A percentile compares a stretch with the other conserved stretches of the same genome.
These are phyloP conservation scores for Circinella umbellata DNA, from an alignment of 371 early-diverging fungal genomes.

Conservation along the genomic window DNA sequence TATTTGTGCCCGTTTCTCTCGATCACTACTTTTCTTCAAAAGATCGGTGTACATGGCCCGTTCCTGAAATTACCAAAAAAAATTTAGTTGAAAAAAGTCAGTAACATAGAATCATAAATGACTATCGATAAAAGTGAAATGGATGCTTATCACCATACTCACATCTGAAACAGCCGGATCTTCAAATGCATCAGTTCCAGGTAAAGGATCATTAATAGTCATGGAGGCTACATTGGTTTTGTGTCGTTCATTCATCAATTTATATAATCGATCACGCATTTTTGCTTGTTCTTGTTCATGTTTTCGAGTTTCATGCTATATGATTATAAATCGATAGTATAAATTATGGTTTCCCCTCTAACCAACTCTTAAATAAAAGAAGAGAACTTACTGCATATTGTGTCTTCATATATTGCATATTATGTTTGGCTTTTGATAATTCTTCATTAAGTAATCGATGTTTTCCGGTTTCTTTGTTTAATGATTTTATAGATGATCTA, in stretches of 20 bases:
- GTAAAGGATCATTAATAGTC: slow-evolving; percentile 32
- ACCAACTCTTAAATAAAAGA: not conserved
- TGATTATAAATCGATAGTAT: not conserved
- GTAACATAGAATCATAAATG: not conserved
- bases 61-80: slow-evolving; percentile 25
- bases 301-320: slow-evolving; percentile 46
- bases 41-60: slow-evolving; percentile 32
- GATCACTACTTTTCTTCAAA: slow-evolving; percentile 29
- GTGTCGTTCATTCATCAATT: slow-evolving; percentile 39
- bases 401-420: slow-evolving; percentile 49
- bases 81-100: not conserved
- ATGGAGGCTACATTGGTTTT: slow-evolving; percentile 31
- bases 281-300: slow-evolving; percentile 48
- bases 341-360: too few relatives aligned
- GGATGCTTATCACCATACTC: not conserved
- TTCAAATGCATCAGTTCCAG: slow-evolving; percentile 18
- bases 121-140: too few relatives aligned
- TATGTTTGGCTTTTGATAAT: slow-evolving; percentile 42
- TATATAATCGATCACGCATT: slow-evolving; percentile 41
- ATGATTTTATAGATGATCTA: slow-evolving; percentile 23
- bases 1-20: slow-evolving; percentile 28
- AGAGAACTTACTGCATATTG: slow-evolving; percentile 46
- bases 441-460: slow-evolving; percentile 40
- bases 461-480: slow-evolving; percentile 25
- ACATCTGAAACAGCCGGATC: slow-evolving; percentile 12